Conservation (phyloP, 192 early-diverging fungal species). For the Coemansia sp. region DNA sequence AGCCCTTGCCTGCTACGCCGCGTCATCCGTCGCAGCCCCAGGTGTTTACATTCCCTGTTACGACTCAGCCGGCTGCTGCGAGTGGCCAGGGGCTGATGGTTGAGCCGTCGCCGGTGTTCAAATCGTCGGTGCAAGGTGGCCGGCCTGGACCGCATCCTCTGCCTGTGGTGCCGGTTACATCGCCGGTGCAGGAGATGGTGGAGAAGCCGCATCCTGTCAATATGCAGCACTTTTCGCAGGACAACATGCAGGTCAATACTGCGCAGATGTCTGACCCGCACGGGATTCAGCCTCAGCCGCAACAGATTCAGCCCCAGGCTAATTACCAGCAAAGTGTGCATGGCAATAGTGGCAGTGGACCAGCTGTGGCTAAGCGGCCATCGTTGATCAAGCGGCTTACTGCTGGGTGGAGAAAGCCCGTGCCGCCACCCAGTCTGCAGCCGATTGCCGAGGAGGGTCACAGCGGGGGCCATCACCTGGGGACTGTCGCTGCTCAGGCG, state of each 20-base stretch:
- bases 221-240: conserved; percentile 11
- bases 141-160: background rate
- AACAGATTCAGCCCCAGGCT: background rate
- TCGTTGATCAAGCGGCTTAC: conserved; percentile 53
- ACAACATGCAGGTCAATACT: conserved; percentile 23
- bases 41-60: conserved; percentile 39
- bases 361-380: conserved; percentile 23
- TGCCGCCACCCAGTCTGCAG: conserved; percentile 10
- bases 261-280: conserved; percentile 10
- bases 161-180: background rate
- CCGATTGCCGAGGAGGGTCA: conserved; percentile 33
- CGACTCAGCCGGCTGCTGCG: conserved; percentile 7
- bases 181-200: conserved; percentile 30
- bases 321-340: background rate
- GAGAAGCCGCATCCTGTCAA: conserved; percentile 19
- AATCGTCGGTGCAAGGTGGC: background rate
- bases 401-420: conserved; percentile 48
- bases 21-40: conserved; percentile 15
- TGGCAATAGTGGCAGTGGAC: background rate
- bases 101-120: conserved; percentile 35
- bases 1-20: conserved; percentile 44
- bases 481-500: conserved; percentile 9
- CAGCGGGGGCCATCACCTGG: background rate
- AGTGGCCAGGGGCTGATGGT: background rate
- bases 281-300: background rate